These are phyloP conservation scores for Periconia sp. DNA, from an alignment of 2,329 filamentous ascomycete genomes.

Conservation along the genomic window DNA sequence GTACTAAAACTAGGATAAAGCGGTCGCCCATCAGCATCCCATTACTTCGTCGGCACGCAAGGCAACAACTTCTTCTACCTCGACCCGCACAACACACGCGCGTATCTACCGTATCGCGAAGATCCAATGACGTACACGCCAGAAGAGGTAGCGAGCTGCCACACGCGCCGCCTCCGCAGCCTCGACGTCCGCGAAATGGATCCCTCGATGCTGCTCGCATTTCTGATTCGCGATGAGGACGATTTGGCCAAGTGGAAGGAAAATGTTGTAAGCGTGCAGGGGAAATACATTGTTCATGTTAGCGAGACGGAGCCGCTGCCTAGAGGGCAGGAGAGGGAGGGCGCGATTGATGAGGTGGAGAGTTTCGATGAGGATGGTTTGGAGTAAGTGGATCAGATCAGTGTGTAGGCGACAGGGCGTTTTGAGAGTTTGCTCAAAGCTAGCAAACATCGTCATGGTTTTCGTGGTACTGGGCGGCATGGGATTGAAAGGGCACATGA, in stretches of 20 bases:
- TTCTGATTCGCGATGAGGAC: slow-evolving; percentile 77
- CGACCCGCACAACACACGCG: slow-evolving; percentile 85
- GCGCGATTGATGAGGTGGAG: slow-evolving; percentile 87
- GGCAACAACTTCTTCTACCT: slow-evolving; percentile 88
- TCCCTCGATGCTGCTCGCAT: slow-evolving; percentile 95
- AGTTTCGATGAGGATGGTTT: slow-evolving; percentile 65
- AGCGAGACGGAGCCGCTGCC: slow-evolving; percentile 67
- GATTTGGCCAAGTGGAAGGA: slow-evolving; percentile 85
- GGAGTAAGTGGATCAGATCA: slow-evolving; percentile 10
- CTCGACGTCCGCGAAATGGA: slow-evolving; percentile 92
- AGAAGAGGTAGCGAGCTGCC: slow-evolving; percentile 79
- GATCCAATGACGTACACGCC: slow-evolving; percentile 61
- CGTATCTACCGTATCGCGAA: slow-evolving; percentile 67
- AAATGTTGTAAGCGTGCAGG: slow-evolving; percentile 69
- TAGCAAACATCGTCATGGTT: no score
- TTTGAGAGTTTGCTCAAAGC: no score
- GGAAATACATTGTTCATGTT: slow-evolving; percentile 82
- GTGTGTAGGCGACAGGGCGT: not conserved
- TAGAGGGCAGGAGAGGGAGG: slow-evolving; percentile 60
- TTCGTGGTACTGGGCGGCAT: no score
- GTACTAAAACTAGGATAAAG: slow-evolving; percentile 49
- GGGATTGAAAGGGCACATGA: no score
- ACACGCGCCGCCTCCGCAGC: slow-evolving; percentile 80
- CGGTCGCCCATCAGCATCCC: slow-evolving; percentile 86
- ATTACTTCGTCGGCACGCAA: slow-evolving; percentile 74